phyloP scores from a whole-genome alignment of 352 stramenopile genomes.

The Globisporangium canariense region DNA sequence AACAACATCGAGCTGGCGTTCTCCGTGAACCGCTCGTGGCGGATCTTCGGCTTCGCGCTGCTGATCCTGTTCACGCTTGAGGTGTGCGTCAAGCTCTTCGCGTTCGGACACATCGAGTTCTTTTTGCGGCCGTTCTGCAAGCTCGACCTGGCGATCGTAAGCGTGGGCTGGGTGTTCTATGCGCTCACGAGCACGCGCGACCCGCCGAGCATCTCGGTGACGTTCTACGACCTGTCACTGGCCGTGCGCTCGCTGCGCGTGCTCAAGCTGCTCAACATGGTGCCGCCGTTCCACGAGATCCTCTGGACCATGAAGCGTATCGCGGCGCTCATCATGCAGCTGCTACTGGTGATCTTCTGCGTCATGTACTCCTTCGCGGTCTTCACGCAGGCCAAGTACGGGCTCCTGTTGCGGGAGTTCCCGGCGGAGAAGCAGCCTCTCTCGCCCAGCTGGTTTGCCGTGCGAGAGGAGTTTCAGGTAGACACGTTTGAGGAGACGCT shows the following conservation, averaged over 20 bases:
- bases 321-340: constrained; percentile 71
- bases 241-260: constrained; percentile 74
- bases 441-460: constrained; percentile 61
- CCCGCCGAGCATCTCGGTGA: constrained; percentile 55
- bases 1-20: constrained; percentile 82
- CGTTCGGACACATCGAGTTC: constrained; percentile 74
- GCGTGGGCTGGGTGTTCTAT: constrained; percentile 81
- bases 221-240: constrained; percentile 77
- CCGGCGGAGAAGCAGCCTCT: constrained; percentile 39
- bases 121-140: constrained; percentile 78
- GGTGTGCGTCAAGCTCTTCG: constrained; percentile 73
- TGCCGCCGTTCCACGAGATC: constrained; percentile 82
- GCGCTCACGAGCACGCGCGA: constrained; percentile 60
- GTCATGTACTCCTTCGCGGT: constrained; percentile 85
- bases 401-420: constrained; percentile 52
- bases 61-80: constrained; percentile 75
- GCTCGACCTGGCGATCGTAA: constrained; percentile 65
- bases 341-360: constrained; percentile 81
- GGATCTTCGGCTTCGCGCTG: constrained; percentile 62
- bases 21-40: constrained; percentile 70
- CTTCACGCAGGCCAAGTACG: constrained; percentile 78
- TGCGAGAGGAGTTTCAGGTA: constrained; percentile 72
- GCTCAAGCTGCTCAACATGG: constrained; percentile 78
- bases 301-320: constrained; percentile 85
- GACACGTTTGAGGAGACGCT: constrained; percentile 76